Base-by-base conservation (phyloP, 371 early-diverging fungal genomes). In the Cokeromyces recurvatus region DNA sequence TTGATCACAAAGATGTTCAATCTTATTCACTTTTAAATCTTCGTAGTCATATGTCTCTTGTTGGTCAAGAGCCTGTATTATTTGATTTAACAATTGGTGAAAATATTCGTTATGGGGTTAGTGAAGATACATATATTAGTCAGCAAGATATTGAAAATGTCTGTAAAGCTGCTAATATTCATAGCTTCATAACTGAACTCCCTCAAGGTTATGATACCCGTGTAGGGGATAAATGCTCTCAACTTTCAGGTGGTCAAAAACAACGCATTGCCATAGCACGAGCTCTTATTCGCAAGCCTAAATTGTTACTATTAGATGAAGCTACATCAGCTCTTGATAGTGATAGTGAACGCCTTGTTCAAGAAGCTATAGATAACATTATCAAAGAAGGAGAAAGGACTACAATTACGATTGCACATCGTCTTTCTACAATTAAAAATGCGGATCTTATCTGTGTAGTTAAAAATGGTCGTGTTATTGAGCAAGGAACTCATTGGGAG, bases 301-400 rank as follows among this genome's bases (percentile, higher is more conserved):
- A n/a, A 42, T 81, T 97, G 9, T 65, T 97, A 40, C 65, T 98
- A 23, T 64, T 97, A 23, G 99, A 99, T 60, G 99, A 99, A 59
- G 95, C 98, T 0, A 98, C 99, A 2, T 87, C 90, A 9, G 94
- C 95, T 0, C 54, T 96, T 38, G 95, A 96, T 62, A 82, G 88
- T 23, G 83, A 89, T 48, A 82, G 85, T 34, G 99, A 99, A 63
- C 79, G 79, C 49, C 63, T 89, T 16, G 91, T 98, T 8, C 92
- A 97, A 55, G 78, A 73, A 35, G 96, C 93, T 0, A 62, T 98
- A 25, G 89, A 90, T 57, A 70, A 60, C 21, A 88, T 92, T 9
- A 51, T 81, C 2, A 60, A 79, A 36, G 85, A 64, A 47, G 59
- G 64, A 2, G 59, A 86, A 34, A 66, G 84, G 17, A 84, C 76